Base-by-base conservation (phyloP, 2,329 filamentous ascomycete species). In the Fusarium mangiferae region DNA sequence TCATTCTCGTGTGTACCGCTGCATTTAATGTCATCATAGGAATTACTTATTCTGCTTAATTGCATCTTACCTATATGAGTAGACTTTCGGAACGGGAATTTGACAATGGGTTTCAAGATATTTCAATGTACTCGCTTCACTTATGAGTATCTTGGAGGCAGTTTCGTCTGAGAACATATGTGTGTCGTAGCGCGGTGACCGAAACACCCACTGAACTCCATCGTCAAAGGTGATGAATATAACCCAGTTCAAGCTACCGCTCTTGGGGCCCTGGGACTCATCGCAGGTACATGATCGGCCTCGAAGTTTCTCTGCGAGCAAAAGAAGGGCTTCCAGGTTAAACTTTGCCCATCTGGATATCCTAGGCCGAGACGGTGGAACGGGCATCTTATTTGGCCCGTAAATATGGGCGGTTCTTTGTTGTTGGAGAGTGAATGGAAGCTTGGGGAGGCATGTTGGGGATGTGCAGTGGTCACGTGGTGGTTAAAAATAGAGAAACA, bases 191-290 rank as follows among this genome's bases (percentile, higher is more conserved):
- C 58, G 62, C 8, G 75, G 69, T 3, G 71, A 77, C 0, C 75
- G 67, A 59, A 77, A 73, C 2, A 70, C 75, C 74, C 71, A 77
- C 41, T 77, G 49, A 7, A 77, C 24, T 0, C 67, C 73, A 69
- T 77, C 73, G 22, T 75, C 71, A 30, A 77, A 77, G 24, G 60
- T 62, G 7, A 78, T 15, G 33, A 78, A 77, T 39, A 77, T 66
- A 18, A 48, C 67, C 67, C 75, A 77, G 52, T 77, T 77, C 33
- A 75, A 46, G 35, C 71, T 70, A 14, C 73, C 75, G 26, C 54
- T 60, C 36, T 70, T 72, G 5, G 75, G 75, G 20, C 10, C 45
- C 11, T 54, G 24, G 20, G 69, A 45, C 17, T 46, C 39, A 14
- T 77, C 70, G 26, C 62, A 74, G 44, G 36, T 67, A 45, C 75